Evolutionary conservation across 2,329 filamentous ascomycete species (phyloP).

Genomic region (Cladosporium sp.): DNA sequence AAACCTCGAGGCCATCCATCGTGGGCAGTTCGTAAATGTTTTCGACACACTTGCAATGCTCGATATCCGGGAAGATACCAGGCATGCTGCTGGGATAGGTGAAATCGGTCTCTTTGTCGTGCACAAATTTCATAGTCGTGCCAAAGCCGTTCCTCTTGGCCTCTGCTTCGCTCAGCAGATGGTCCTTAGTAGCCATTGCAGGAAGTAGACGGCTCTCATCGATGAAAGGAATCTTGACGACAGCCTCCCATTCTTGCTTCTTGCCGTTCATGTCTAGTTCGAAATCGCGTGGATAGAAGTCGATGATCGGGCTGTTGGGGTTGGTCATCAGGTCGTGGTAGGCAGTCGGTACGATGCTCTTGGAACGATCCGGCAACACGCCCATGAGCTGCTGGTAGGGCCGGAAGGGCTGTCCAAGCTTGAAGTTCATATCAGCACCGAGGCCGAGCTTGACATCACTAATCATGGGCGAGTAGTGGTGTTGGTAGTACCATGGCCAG

Average conservation of each 20-base stretch:
- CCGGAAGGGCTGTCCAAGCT: slow-evolving; percentile 88
- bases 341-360: slow-evolving; percentile 82
- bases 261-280: slow-evolving; percentile 99
- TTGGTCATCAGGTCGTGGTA: slow-evolving; percentile 94
- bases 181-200: slow-evolving; percentile 83
- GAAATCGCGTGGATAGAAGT: slow-evolving; percentile 97
- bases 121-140: slow-evolving; percentile 88
- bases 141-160: slow-evolving; percentile 84
- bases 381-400: slow-evolving; percentile 98
- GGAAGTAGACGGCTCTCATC: slow-evolving; percentile 79
- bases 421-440: slow-evolving; percentile 83
- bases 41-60: slow-evolving; percentile 83
- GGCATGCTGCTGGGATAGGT: slow-evolving; percentile 82
- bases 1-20: slow-evolving; percentile 82
- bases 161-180: slow-evolving; percentile 71
- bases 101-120: slow-evolving; percentile 71
- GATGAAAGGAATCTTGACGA: slow-evolving; percentile 98
- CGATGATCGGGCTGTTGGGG: slow-evolving; percentile 84
- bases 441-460: slow-evolving; percentile 89
- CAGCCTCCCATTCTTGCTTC: slow-evolving; percentile 99
- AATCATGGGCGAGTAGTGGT: slow-evolving; percentile 97
- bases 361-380: slow-evolving; percentile 93
- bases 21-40: slow-evolving; percentile 95
- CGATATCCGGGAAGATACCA: slow-evolving; percentile 85
- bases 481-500: slow-evolving; percentile 97